These are phyloP conservation scores for Phanerodontia chrysosporium DNA, from an alignment of 768 basidiomycete species.

Conservation along the genomic window DNA sequence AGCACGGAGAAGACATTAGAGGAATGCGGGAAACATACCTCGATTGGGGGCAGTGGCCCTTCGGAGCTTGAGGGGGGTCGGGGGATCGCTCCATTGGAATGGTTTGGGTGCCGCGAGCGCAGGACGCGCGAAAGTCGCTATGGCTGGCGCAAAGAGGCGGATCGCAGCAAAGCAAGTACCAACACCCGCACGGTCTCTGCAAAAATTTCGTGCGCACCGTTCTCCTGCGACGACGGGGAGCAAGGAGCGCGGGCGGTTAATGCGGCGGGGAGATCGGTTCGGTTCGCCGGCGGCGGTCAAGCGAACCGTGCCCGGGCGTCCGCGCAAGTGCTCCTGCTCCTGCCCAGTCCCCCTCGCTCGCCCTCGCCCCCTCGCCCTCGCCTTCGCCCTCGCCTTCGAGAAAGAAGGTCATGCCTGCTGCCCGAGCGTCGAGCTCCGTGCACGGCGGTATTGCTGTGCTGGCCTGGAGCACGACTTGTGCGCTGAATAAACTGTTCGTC, in stretches of 20 bases:
- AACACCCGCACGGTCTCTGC: neutral
- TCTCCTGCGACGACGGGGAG: too few relatives aligned
- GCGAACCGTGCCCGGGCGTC: neutral
- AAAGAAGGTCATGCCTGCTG: neutral
- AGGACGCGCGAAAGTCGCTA: neutral
- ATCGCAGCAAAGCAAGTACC: neutral
- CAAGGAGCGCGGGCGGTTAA: too few relatives aligned
- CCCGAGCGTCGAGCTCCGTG: neutral
- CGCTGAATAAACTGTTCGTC: neutral
- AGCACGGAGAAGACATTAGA: neutral
- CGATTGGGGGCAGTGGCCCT: neutral
- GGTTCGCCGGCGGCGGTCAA: neutral
- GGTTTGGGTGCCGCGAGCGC: neutral
- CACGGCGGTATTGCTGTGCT: neutral
- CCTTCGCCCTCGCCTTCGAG: neutral
- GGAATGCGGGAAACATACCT: neutral
- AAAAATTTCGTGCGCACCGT: neutral
- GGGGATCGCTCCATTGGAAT: neutral
- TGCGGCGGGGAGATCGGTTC: conserved; percentile 2
- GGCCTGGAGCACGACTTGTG: neutral
- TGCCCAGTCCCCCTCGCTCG: neutral
- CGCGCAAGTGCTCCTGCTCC: too few relatives aligned
- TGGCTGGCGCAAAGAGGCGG: neutral
- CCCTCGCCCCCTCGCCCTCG: neutral
- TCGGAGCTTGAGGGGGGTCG: neutral